Conservation (phyloP, 2,329 filamentous ascomycete genomes). For the Colletotrichum sp. region DNA sequence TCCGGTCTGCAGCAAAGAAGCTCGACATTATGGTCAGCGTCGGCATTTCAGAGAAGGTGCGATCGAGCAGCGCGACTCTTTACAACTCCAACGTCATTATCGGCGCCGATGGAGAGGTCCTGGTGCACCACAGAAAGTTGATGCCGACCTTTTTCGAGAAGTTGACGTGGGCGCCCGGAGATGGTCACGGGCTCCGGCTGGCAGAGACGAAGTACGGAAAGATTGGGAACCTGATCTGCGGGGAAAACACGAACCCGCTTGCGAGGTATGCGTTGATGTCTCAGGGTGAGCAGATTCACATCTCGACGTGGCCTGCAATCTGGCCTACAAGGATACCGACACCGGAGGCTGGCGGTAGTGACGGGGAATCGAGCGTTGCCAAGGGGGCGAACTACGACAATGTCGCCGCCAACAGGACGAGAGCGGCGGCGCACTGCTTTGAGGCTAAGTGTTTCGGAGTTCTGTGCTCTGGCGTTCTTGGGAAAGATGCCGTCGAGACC, state of each 20-base stretch:
- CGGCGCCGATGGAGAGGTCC: constrained; percentile 43
- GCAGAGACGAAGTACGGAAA: constrained; percentile 49
- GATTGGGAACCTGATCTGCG: constrained; percentile 58
- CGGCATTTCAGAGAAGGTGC: constrained; percentile 54
- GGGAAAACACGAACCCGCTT: constrained; percentile 63
- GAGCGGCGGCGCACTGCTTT: constrained; percentile 61
- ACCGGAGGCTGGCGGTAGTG: background rate
- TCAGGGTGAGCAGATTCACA: constrained; percentile 60
- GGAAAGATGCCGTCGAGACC: constrained; percentile 39
- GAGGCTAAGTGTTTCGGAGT: constrained; percentile 63
- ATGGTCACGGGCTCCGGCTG: constrained; percentile 53
- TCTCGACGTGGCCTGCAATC: constrained; percentile 59
- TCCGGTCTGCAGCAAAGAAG: constrained; percentile 43
- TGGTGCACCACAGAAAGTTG: constrained; percentile 59
- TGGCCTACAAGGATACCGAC: constrained; percentile 51
- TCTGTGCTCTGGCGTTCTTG: constrained; percentile 49
- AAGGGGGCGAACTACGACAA: constrained; percentile 54
- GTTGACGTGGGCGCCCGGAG: constrained; percentile 57
- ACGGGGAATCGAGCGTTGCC: background rate
- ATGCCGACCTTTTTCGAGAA: constrained; percentile 64
- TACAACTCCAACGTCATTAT: constrained; percentile 60
- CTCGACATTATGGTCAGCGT: constrained; percentile 47
- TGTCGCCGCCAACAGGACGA: constrained; percentile 54
- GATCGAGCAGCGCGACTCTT: constrained; percentile 47
- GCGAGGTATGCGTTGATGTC: constrained; percentile 58